Conservation (phyloP, 1,284 basidiomycete species). For the Cryptococcus deneoformans region DNA sequence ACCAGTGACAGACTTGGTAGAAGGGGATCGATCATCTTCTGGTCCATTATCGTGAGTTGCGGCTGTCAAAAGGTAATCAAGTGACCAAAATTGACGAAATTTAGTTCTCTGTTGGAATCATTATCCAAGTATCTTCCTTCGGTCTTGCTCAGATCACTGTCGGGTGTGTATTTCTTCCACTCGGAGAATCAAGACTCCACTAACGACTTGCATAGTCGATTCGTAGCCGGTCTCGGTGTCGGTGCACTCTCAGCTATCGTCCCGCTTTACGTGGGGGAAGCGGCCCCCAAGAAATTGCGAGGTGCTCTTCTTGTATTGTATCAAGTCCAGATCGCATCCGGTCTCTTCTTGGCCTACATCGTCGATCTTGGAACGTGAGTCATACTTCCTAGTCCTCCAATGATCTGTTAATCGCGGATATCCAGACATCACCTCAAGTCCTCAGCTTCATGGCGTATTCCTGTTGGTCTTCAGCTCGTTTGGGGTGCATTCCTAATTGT, state of each 20-base stretch:
- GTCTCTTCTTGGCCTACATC: constrained; percentile 67
- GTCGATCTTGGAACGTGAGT: constrained; percentile 61
- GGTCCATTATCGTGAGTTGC: constrained; percentile 58
- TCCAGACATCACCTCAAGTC: constrained; percentile 54
- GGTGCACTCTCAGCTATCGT: constrained; percentile 76
- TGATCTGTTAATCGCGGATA: background rate
- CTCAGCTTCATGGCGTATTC: constrained; percentile 65
- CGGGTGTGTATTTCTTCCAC: constrained; percentile 33
- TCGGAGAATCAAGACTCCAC: background rate
- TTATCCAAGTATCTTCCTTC: constrained; percentile 65
- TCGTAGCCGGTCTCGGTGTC: constrained; percentile 56
- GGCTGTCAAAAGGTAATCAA: too few relatives aligned
- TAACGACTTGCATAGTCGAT: constrained; percentile 16
- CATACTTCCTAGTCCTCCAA: background rate
- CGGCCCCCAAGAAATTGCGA: constrained; percentile 69
- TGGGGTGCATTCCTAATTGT: constrained; percentile 45
- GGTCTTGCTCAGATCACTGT: constrained; percentile 67
- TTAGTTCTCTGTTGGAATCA: constrained; percentile 59
- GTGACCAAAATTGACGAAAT: background rate
- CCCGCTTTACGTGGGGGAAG: constrained; percentile 76
- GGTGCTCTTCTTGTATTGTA: constrained; percentile 71
- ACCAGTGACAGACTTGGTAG: constrained; percentile 72
- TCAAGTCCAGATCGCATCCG: constrained; percentile 65
- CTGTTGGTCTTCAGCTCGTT: constrained; percentile 41
- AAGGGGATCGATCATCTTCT: constrained; percentile 67